Percentiles rank a stretch among this genome's conserved stretches.
These are phyloP conservation scores for Gossypium sturtianum DNA, from an alignment of 345 rosid species.

Conservation along the genomic window DNA sequence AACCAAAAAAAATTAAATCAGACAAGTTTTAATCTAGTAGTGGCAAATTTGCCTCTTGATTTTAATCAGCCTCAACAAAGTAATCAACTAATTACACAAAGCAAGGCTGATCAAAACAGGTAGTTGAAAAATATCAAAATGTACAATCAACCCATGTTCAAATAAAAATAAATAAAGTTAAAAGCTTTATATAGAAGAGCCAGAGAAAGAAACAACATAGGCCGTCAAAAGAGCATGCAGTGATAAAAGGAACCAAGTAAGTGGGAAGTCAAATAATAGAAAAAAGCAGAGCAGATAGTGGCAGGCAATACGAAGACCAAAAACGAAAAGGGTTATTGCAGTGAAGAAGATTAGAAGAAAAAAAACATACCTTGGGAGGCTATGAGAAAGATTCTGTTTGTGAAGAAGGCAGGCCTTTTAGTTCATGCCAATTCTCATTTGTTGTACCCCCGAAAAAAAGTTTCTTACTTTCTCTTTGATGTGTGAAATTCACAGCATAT, in stretches of 20 bases:
- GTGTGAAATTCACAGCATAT: constrained; percentile 14
- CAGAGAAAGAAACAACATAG: not conserved
- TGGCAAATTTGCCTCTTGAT: constrained; percentile 7
- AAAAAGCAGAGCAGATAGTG: constrained; percentile 6
- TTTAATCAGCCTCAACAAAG: not conserved
- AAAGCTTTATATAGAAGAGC: not conserved
- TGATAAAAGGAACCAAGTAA: not conserved
- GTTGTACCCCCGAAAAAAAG: not conserved
- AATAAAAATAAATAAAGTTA: not conserved
- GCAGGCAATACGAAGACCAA: constrained; percentile 12
- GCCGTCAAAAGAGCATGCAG: not conserved
- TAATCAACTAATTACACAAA: constrained; percentile 1
- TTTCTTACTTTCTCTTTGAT: not conserved
- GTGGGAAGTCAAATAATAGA: not conserved
- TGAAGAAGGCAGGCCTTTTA: constrained; percentile 5
- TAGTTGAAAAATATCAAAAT: not conserved
- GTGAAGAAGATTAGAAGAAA: constrained; percentile 17
- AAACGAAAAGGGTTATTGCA: not conserved
- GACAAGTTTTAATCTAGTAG: not conserved
- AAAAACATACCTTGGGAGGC: constrained; percentile 17
- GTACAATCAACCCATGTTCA: constrained; percentile 15
- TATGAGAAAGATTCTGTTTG: not conserved
- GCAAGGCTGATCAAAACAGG: constrained; percentile 6
- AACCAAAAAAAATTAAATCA: constrained; percentile 15
- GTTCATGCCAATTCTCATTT: not conserved